A percentile compares a stretch with the other conserved stretches of the same genome.
Conservation (phyloP, 805 yeast genomes). For the Wickerhamiella siamensis region DNA sequence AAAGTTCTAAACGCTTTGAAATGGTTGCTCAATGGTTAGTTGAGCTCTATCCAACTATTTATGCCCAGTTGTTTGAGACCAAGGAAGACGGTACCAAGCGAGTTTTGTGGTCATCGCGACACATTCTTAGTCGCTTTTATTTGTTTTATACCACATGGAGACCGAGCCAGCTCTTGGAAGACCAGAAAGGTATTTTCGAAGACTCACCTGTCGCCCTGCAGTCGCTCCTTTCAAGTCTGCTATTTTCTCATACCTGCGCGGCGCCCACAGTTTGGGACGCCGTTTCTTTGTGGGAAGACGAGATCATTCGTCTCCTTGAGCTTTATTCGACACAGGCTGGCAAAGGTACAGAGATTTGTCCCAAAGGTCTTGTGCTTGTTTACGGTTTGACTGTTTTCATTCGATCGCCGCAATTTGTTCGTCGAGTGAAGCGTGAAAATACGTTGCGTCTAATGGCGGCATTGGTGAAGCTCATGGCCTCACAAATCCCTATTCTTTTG, state of each 20-base stretch:
- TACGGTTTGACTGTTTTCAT: background rate
- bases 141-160: background rate
- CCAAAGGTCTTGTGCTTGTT: background rate
- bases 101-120: background rate
- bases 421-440: background rate
- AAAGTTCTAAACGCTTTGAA: background rate
- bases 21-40: background rate
- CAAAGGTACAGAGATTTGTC: background rate
- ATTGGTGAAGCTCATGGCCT: background rate
- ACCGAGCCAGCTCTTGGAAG: background rate
- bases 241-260: background rate
- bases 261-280: background rate
- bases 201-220: background rate
- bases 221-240: background rate
- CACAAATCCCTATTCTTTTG: background rate
- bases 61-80: background rate
- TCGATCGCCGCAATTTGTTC: background rate
- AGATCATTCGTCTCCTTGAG: background rate
- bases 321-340: background rate
- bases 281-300: background rate
- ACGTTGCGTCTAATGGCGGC: background rate
- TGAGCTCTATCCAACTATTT: background rate
- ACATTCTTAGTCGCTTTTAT: background rate
- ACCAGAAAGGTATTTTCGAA: background rate
- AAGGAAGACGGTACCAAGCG: background rate